Evolutionary conservation across 129 eudicot species (phyloP), one percentile per base, ranked within the genome.

Genomic region (Cynara cardunculus): DNA sequence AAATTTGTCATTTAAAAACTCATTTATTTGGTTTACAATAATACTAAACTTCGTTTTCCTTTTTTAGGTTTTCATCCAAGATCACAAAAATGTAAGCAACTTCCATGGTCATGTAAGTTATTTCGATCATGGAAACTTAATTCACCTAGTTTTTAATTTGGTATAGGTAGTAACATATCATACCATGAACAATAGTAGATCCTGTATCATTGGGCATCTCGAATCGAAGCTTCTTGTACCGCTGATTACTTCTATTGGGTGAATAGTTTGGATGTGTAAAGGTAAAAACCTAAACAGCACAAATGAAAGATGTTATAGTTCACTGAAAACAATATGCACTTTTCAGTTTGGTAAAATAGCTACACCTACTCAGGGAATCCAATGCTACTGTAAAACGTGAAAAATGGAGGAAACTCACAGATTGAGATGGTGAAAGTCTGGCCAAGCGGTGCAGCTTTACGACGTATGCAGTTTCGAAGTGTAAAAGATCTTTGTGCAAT

Each of bases 391-490:
- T 27, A 34, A 21, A 9, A 46, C n/a, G 10, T 32, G 73, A n/a
- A 4, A 28, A 16, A 28, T 12, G 10, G 3, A 44, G 34, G 1
- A 28, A 66, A 81, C 96, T 90, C 80, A 95, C 99, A 59, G 97
- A 85, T 80, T 92, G 97, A 75, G 92, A 83, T 16, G 92, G 91
- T 32, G 99, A 92, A 88, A 95, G 97, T 85, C 90, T 90, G 65
- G 97, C 94, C 49, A 92, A 84, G 69, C 94, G 94, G 82, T 95
- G 99, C 35, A 95, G 82, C 71, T 95, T 95, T 41, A 95, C 99
- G 68, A 95, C 99, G 75, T 95, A 95, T 37, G 97, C 91, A 84
- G 99, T 95, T 89, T 95, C 99, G 56, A 89, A 95, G 87, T 92
- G 99, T 82, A 77, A 78, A 80, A 95, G 93, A 88, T 95, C 99